Evolutionary conservation across 192 early-diverging fungal species (phyloP).

Genomic region (Backusella circina): DNA sequence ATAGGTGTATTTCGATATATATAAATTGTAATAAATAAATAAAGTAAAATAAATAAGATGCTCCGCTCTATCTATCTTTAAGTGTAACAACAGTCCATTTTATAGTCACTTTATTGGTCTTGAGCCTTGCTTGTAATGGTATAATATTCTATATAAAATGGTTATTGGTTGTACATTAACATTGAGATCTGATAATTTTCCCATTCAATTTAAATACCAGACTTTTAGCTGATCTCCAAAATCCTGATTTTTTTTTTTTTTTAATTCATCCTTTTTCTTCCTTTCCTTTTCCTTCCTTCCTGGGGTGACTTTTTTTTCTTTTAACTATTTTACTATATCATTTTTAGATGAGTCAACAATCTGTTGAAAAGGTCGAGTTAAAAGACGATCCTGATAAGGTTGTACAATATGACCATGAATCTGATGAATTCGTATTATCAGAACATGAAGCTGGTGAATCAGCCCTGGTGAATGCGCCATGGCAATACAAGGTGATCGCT

Average conservation of each 20-base stretch:
- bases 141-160: background rate
- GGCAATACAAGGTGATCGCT: conserved; percentile 54
- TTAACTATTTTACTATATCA: background rate
- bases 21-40: background rate
- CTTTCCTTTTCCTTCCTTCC: background rate
- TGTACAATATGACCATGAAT: background rate
- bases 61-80: background rate
- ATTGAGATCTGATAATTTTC: background rate
- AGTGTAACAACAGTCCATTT: background rate
- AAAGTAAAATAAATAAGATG: background rate
- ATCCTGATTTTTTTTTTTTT: background rate
- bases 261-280: background rate
- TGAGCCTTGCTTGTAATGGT: background rate
- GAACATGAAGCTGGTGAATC: conserved; percentile 5
- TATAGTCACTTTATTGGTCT: background rate
- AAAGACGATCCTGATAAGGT: background rate
- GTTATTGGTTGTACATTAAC: background rate
- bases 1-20: background rate
- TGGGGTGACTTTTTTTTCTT: background rate
- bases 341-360: background rate
- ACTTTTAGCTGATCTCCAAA: background rate
- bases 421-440: background rate
- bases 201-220: background rate
- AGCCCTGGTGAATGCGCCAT: conserved; percentile 30
- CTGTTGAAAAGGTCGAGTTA: background rate